Conservation (phyloP, 2,329 filamentous ascomycete species). For the Cercospora sesami region DNA sequence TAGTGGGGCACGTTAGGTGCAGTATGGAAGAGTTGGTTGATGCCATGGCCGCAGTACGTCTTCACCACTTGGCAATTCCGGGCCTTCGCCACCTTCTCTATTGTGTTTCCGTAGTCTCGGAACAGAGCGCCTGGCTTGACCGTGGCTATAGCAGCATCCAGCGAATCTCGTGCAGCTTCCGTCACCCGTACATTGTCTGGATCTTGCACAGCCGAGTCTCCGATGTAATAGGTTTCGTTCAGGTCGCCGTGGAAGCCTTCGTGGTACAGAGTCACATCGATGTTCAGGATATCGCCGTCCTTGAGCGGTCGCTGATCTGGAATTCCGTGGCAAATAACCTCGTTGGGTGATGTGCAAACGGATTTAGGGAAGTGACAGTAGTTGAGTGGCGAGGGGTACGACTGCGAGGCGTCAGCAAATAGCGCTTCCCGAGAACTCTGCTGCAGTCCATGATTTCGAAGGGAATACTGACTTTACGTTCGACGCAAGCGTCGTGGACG, state of each 20-base stretch:
- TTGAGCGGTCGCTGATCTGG: conserved; percentile 83
- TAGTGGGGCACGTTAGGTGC: conserved; percentile 96
- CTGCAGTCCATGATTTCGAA: neutral
- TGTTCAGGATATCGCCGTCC: conserved; percentile 95
- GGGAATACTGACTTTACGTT: conserved; percentile 71
- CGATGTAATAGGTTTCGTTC: conserved; percentile 98
- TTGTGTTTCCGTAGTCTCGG: conserved; percentile 88
- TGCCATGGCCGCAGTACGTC: conserved; percentile 94
- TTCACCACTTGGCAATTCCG: conserved; percentile 86
- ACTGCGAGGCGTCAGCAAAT: conserved; percentile 53
- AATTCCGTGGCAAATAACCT: conserved; percentile 98
- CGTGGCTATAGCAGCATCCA: conserved; percentile 85
- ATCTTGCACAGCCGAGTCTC: conserved; percentile 79
- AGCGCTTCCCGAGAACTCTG: neutral
- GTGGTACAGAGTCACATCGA: conserved; percentile 93
- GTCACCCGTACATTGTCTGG: conserved; percentile 86
- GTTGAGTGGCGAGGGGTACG: conserved; percentile 91
- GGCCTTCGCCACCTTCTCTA: conserved; percentile 90
- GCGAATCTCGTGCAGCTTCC: conserved; percentile 82
- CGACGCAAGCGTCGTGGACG: conserved; percentile 91
- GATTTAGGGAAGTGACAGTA: conserved; percentile 98
- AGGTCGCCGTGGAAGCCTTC: conserved; percentile 93
- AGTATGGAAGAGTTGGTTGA: conserved; percentile 91
- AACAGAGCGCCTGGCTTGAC: conserved; percentile 93
- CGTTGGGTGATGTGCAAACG: conserved; percentile 92